phyloP scores from a whole-genome alignment of 805 yeast genomes.

The Candida insectalens region DNA sequence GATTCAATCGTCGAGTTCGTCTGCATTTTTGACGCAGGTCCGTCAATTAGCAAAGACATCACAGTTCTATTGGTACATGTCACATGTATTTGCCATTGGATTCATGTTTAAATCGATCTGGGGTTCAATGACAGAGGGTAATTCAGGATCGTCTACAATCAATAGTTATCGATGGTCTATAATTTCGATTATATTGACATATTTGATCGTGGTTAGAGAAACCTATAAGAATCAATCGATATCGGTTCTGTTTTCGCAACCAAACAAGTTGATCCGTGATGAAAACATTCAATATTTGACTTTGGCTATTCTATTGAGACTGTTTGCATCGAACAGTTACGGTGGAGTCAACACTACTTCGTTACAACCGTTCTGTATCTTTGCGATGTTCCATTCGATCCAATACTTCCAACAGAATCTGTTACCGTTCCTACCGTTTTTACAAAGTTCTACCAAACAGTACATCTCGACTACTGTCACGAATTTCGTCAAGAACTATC shows the following conservation, averaged over 20 bases:
- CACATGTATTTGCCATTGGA: slow-evolving; percentile 42
- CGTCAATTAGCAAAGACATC: slow-evolving; percentile 28
- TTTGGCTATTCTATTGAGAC: slow-evolving; percentile 29
- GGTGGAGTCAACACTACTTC: slow-evolving; percentile 25
- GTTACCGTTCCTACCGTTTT: slow-evolving; percentile 38
- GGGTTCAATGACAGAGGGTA: slow-evolving; percentile 31
- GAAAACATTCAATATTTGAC: slow-evolving; percentile 59
- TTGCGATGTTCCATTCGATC: slow-evolving; percentile 55
- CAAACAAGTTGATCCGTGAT: slow-evolving; percentile 28
- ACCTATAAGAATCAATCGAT: slow-evolving; percentile 35
- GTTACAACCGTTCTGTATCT: slow-evolving; percentile 52
- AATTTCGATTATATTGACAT: slow-evolving; percentile 46
- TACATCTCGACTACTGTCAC: slow-evolving; percentile 21
- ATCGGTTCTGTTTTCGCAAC: slow-evolving; percentile 18
- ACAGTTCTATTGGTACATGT: slow-evolving; percentile 64
- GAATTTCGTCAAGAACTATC: slow-evolving; percentile 27
- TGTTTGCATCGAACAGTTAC: slow-evolving; percentile 16
- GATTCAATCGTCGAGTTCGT: too few relatives aligned
- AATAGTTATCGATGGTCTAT: slow-evolving; percentile 34
- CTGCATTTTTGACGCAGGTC: too few relatives aligned
- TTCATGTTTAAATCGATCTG: slow-evolving; percentile 31
- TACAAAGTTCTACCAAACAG: slow-evolving; percentile 17
- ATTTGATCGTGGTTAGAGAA: slow-evolving; percentile 53
- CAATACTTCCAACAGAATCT: slow-evolving; percentile 46
- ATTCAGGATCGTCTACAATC: slow-evolving; percentile 19